Base-by-base conservation (phyloP, 805 yeast genomes). In the Sungouiella blattae region DNA sequence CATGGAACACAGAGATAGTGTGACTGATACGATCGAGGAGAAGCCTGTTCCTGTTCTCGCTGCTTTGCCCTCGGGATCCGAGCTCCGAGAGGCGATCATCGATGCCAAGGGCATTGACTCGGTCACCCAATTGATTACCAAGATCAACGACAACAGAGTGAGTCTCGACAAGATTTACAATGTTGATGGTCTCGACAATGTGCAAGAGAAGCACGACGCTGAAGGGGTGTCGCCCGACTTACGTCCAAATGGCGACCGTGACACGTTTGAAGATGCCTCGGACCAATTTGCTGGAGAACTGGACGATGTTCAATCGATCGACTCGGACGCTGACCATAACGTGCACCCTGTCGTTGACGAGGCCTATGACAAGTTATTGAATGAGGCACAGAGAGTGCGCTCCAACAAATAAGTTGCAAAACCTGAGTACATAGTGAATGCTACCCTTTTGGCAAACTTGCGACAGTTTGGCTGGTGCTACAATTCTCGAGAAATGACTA, bases 91-190 rank as follows among this genome's bases (percentile, higher is more conserved):
- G 41, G 78, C 80, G 0, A 81, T 84, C 18, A 79, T 83, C 35
- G 76, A 77, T 39, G 87, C 88, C 3, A 83, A 82, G 49, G 91
- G 91, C 44, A 78, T 82, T 35, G 80, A 80, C 41, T 74, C 83
- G 17, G 83, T 83, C 7, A 70, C 72, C 14, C 86, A 82, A 37
- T 67, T 83, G 46, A 83, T 83, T 45, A 74, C 71, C 31, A 81
- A 77, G 45, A 83, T 83, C 35, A 77, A 75, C 48, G 68, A 68
- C 35, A 75, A 80, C 38, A 58, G 74, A 16, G 64, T 73, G 17
- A 70, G 69, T 39, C 54, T 78, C 39, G 78, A 75, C 22, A 71
- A 65, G 15, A 72, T 78, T 36, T 77, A 76, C 50, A 49, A 47
- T 25, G 41, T 59, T 12, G 40, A 36, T 8, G 32, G 27, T 2